Percentiles rank a stretch among this genome's conserved stretches.
Evolutionary conservation across 805 yeast genomes (phyloP).

Genomic region (Candida suzukii): DNA sequence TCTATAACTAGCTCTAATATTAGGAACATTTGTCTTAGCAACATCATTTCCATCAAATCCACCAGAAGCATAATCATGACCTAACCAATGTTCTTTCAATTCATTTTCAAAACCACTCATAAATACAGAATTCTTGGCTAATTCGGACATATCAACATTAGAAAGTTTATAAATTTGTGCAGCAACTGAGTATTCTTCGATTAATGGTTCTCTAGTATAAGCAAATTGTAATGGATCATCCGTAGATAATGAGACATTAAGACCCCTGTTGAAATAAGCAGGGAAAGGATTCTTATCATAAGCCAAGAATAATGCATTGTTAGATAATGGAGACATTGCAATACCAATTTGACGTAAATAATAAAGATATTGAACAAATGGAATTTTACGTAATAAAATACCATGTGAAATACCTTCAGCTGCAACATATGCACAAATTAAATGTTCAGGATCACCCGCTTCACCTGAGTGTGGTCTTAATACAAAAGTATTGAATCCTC

Average conservation of each 20-base stretch:
- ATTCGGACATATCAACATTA: slow-evolving; percentile 94
- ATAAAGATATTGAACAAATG: slow-evolving; percentile 88
- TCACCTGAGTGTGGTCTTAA: slow-evolving; percentile 98
- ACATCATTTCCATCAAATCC: slow-evolving; percentile 84
- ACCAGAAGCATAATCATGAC: slow-evolving; percentile 46
- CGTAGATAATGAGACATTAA: slow-evolving; percentile 89
- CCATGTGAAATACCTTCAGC: slow-evolving; percentile 96
- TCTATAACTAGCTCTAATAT: slow-evolving; percentile 77
- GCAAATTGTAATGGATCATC: slow-evolving; percentile 98
- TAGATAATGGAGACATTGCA: slow-evolving; percentile 97
- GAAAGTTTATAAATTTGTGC: slow-evolving; percentile 95
- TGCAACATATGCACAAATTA: slow-evolving; percentile 80
- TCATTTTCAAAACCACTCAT: slow-evolving; percentile 92
- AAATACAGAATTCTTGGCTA: slow-evolving; percentile 85
- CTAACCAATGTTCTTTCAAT: slow-evolving; percentile 90
- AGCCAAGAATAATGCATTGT: slow-evolving; percentile 90
- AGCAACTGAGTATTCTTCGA: slow-evolving; percentile 96
- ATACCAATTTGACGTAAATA: slow-evolving; percentile 93
- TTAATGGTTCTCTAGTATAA: slow-evolving; percentile 93
- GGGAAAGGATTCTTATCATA: slow-evolving; percentile 97
- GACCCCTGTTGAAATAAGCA: slow-evolving; percentile 83
- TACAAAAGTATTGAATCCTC: slow-evolving; percentile 85
- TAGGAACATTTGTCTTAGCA: slow-evolving; percentile 93
- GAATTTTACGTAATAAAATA: slow-evolving; percentile 84
- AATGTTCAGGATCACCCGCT: slow-evolving; percentile 99